These are phyloP conservation scores for Jatropha curcas DNA, from an alignment of 345 rosid species.

Conservation along the genomic window DNA sequence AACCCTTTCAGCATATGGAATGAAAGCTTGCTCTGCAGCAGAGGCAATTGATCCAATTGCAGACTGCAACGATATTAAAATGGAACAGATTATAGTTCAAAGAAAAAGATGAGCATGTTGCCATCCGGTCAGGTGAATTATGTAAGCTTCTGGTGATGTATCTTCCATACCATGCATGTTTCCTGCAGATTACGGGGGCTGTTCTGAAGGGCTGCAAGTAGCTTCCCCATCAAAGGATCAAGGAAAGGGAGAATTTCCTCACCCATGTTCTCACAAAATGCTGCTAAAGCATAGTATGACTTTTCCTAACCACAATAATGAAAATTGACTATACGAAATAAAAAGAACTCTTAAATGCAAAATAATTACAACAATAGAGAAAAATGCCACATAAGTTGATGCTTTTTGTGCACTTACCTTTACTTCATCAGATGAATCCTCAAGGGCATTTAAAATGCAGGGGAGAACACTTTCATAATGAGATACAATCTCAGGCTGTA, in stretches of 20 bases:
- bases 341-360: background rate
- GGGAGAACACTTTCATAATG: slow-evolving; percentile 89
- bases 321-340: slow-evolving; percentile 10
- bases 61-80: slow-evolving; percentile 59
- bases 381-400: background rate
- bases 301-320: slow-evolving; percentile 60
- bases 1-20: slow-evolving; percentile 94
- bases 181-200: slow-evolving; percentile 94
- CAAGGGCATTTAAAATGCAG: slow-evolving; percentile 85
- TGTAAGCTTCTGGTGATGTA: background rate
- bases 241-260: slow-evolving; percentile 89
- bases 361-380: slow-evolving; percentile 2
- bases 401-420: slow-evolving; percentile 54
- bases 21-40: slow-evolving; percentile 96
- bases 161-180: slow-evolving; percentile 85
- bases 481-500: slow-evolving; percentile 92
- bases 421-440: slow-evolving; percentile 93
- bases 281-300: slow-evolving; percentile 97
- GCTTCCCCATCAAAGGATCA: slow-evolving; percentile 89
- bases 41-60: slow-evolving; percentile 98
- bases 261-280: slow-evolving; percentile 99
- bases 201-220: slow-evolving; percentile 74
- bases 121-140: slow-evolving; percentile 1
- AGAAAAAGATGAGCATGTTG: background rate
- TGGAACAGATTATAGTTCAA: background rate